These are phyloP conservation scores for Xylaria sp. DNA, from an alignment of 2,329 filamentous ascomycete species.

Conservation along the genomic window DNA sequence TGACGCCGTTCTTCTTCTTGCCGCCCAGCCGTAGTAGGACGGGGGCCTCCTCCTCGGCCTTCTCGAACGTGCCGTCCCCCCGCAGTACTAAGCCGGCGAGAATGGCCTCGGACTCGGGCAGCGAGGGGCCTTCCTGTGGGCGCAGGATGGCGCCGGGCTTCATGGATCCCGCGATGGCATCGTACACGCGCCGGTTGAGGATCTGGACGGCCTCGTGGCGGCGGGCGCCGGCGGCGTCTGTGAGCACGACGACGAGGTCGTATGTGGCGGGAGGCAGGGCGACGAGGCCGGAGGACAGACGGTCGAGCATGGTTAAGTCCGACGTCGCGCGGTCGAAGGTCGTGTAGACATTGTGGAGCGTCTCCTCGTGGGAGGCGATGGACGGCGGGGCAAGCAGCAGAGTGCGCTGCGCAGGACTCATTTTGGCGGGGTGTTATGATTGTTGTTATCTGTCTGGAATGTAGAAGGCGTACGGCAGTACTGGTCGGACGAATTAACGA, in stretches of 20 bases:
- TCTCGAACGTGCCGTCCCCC: constrained; percentile 71
- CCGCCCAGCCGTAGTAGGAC: constrained; percentile 70
- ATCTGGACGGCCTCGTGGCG: constrained; percentile 71
- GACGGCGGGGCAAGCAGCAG: constrained; percentile 92
- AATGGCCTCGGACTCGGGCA: constrained; percentile 74
- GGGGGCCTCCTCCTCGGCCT: constrained; percentile 73
- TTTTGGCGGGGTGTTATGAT: constrained; percentile 34
- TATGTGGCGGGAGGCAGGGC: constrained; percentile 81
- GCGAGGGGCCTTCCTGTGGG: constrained; percentile 71
- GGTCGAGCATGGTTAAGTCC: constrained; percentile 98
- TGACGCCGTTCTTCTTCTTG: constrained; percentile 59
- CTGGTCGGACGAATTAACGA: not conserved
- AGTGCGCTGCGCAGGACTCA: constrained; percentile 60
- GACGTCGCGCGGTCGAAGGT: constrained; percentile 79
- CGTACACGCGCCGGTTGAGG: constrained; percentile 74
- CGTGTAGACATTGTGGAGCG: constrained; percentile 75
- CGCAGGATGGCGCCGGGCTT: constrained; percentile 74
- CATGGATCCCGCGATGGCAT: constrained; percentile 74
- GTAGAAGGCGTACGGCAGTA: not conserved
- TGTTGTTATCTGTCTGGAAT: not conserved
- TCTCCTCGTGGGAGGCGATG: constrained; percentile 84
- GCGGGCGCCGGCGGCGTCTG: constrained; percentile 75
- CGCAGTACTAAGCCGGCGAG: constrained; percentile 79
- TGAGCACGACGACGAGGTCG: constrained; percentile 84
- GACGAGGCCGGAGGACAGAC: constrained; percentile 83